Percentiles rank a stretch among this genome's conserved stretches.
phyloP scores from a whole-genome alignment of 106 monocot genomes.

The Dendrobium huoshanense region DNA sequence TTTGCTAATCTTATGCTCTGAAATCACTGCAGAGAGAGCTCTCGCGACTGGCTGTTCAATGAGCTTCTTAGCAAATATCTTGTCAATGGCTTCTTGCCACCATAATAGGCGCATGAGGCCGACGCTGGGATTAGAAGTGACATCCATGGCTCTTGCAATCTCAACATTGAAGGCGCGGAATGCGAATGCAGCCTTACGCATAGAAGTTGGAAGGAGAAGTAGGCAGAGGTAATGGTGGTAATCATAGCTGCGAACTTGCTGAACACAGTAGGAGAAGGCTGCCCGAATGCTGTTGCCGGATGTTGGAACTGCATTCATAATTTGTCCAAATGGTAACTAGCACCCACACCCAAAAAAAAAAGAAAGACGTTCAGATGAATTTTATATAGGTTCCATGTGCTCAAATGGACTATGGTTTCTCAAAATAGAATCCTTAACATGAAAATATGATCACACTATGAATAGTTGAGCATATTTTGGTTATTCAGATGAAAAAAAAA shows the following conservation, averaged over 20 bases:
- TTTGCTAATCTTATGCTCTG: conserved; percentile 70
- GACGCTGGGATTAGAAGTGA: conserved; percentile 67
- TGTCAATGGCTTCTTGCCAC: conserved; percentile 85
- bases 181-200: conserved; percentile 85
- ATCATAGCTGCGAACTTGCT: conserved; percentile 85
- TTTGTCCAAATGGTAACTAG: background rate
- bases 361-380: too few species aligned
- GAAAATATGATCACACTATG: too few species aligned
- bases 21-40: conserved; percentile 64
- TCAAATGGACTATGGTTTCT: too few species aligned
- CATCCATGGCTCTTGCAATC: conserved; percentile 80
- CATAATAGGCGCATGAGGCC: conserved; percentile 95
- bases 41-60: conserved; percentile 72
- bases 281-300: conserved; percentile 43
- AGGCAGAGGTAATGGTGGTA: conserved; percentile 98
- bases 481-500: too few species aligned
- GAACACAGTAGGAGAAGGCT: conserved; percentile 83
- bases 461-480: too few species aligned
- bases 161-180: conserved; percentile 85
- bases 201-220: conserved; percentile 66
- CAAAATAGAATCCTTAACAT: too few species aligned
- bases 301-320: conserved; percentile 41
- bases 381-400: too few species aligned
- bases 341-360: background rate
- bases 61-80: conserved; percentile 49